Percentiles rank a stretch among this genome's conserved stretches.
Evolutionary conservation across 2,329 filamentous ascomycete genomes (phyloP).

Genomic region (Trichoderma sp.): DNA sequence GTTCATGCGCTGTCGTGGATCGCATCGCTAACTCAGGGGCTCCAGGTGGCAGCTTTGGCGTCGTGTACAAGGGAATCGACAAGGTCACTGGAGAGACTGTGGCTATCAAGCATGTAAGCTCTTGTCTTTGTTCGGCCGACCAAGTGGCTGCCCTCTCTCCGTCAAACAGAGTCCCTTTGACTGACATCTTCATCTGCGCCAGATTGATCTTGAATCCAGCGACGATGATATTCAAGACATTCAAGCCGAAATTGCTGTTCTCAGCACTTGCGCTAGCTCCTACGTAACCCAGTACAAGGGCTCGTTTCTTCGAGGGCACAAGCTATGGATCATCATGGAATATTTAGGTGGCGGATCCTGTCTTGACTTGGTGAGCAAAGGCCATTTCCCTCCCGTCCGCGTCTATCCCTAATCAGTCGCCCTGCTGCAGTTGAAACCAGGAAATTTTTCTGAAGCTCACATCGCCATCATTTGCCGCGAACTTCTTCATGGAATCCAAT

Average conservation of each 20-base stretch:
- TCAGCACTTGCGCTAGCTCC: slow-evolving; percentile 91
- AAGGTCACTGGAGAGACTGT: slow-evolving; percentile 88
- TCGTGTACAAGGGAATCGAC: slow-evolving; percentile 96
- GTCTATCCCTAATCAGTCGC: slow-evolving; percentile 21
- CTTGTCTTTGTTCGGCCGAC: neutral
- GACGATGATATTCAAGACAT: slow-evolving; percentile 99
- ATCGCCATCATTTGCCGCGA: slow-evolving; percentile 95
- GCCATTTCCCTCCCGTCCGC: neutral
- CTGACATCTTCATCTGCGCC: slow-evolving; percentile 9
- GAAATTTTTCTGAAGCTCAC: slow-evolving; percentile 82
- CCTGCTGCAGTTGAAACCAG: slow-evolving; percentile 76
- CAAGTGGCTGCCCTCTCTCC: neutral
- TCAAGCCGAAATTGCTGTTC: slow-evolving; percentile 91
- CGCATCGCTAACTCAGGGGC: slow-evolving; percentile 22
- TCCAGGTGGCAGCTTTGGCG: slow-evolving; percentile 88
- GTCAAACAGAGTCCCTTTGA: neutral
- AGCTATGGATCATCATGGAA: slow-evolving; percentile 99
- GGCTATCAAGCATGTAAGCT: slow-evolving; percentile 89
- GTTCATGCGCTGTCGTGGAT: neutral
- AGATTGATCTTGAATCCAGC: slow-evolving; percentile 99
- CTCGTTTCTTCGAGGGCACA: slow-evolving; percentile 93
- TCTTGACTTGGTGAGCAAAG: slow-evolving; percentile 73
- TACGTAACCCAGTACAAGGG: slow-evolving; percentile 96
- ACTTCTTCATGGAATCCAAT: slow-evolving; percentile 85
- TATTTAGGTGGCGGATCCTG: slow-evolving; percentile 94